Conservation (phyloP, 2,329 filamentous ascomycete species). For the Lachnellula arida region DNA sequence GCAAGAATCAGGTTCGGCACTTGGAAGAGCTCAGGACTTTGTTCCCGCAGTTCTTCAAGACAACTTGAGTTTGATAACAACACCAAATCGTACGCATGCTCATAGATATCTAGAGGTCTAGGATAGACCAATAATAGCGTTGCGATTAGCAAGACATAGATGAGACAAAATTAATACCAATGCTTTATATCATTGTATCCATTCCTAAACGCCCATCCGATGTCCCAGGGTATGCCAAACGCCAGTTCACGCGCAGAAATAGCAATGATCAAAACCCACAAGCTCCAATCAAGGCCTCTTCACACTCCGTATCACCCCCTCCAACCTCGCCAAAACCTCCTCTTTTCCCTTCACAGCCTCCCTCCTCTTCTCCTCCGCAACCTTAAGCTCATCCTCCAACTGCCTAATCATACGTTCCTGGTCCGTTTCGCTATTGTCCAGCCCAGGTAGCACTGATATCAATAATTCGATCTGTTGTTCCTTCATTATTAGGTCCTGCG, state of each 20-base stretch:
- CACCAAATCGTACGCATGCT: not conserved
- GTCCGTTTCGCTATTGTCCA: conserved; percentile 73
- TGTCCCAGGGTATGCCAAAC: conserved; percentile 11
- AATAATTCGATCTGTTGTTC: conserved; percentile 79
- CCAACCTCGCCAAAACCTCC: conserved; percentile 54
- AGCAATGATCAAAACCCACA: not conserved
- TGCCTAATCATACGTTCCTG: conserved; percentile 65
- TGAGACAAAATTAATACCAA: not conserved
- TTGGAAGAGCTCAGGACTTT: conserved; percentile 69
- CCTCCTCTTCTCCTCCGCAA: conserved; percentile 56
- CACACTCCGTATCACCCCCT: conserved; percentile 56
- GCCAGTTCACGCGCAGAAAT: conserved; percentile 7
- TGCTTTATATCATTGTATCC: not conserved
- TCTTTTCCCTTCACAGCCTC: conserved; percentile 62
- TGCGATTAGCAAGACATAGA: not conserved
- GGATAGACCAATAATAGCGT: not conserved
- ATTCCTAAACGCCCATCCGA: conserved; percentile 14
- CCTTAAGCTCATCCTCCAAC: conserved; percentile 60
- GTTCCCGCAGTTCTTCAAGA: conserved; percentile 85
- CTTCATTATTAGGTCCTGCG: conserved; percentile 71
- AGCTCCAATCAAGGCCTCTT: conserved; percentile 46
- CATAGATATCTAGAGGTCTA: not conserved
- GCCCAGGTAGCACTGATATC: conserved; percentile 68
- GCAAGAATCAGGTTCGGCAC: conserved; percentile 69
- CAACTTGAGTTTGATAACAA: conserved; percentile 15